Evolutionary conservation across 1,284 basidiomycete genomes (phyloP).

Genomic region (Moesziomyces parantarcticus): DNA sequence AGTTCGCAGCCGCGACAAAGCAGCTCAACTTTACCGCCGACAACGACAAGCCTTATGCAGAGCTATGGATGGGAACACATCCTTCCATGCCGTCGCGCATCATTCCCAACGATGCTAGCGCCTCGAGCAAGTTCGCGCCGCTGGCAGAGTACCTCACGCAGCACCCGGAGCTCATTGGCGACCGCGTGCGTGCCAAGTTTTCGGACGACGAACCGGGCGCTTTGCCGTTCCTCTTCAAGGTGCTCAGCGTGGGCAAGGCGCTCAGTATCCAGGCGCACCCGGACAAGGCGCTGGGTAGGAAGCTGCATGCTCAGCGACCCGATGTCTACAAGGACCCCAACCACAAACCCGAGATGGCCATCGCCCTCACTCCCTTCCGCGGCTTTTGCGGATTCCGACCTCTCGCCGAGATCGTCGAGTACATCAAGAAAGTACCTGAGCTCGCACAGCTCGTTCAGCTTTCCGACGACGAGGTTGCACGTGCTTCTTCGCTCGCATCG

Average conservation of each 20-base stretch:
- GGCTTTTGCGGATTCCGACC: constrained; percentile 93
- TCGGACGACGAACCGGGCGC: constrained; percentile 32
- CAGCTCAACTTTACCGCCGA: constrained; percentile 41
- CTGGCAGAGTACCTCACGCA: constrained; percentile 45
- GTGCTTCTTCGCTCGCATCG: not conserved
- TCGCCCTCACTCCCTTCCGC: constrained; percentile 89
- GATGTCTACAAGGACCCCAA: constrained; percentile 93
- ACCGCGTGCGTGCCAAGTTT: constrained; percentile 32
- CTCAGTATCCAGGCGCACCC: constrained; percentile 98
- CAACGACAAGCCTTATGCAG: constrained; percentile 58
- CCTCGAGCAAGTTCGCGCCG: constrained; percentile 3
- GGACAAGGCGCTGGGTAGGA: constrained; percentile 86
- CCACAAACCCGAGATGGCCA: constrained; percentile 98
- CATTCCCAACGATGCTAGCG: not conserved
- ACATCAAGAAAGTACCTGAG: constrained; percentile 81
- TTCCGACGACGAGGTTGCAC: not conserved
- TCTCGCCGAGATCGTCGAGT: constrained; percentile 76
- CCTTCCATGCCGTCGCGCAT: constrained; percentile 83
- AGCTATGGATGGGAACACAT: constrained; percentile 96
- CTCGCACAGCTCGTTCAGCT: constrained; percentile 71
- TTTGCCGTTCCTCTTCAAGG: constrained; percentile 66
- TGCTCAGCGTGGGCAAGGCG: constrained; percentile 87
- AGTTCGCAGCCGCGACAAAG: constrained; percentile 50
- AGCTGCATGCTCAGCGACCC: constrained; percentile 79
- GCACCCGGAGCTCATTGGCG: constrained; percentile 53